A percentile compares a stretch with the other conserved stretches of the same genome.
These are phyloP conservation scores for Triticum timopheevii DNA, from an alignment of 176 grass and related monocot genomes.

Conservation along the genomic window DNA sequence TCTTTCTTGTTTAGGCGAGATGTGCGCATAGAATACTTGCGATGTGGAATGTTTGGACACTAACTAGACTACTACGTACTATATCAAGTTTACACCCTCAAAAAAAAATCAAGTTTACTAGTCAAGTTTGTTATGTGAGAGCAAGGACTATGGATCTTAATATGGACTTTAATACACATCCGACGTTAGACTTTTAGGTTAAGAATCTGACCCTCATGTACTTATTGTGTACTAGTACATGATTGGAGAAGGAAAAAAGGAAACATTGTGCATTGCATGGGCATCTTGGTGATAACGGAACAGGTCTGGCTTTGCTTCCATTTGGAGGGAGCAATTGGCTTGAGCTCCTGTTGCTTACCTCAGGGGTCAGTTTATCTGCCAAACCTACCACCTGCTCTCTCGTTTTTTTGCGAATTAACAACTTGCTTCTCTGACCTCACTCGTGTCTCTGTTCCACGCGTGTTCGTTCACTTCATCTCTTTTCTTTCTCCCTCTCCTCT, in stretches of 20 bases:
- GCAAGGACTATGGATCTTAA: background rate
- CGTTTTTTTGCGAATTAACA: background rate
- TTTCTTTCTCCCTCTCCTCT: background rate
- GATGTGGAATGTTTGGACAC: too few relatives aligned
- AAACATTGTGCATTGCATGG: background rate
- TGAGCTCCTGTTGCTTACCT: background rate
- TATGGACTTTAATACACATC: too few relatives aligned
- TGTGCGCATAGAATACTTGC: too few relatives aligned
- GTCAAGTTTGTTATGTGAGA: background rate
- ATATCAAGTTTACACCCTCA: too few relatives aligned
- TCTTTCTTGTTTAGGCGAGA: too few relatives aligned
- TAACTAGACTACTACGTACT: too few relatives aligned
- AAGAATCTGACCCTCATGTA: too few relatives aligned
- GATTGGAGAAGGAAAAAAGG: background rate
- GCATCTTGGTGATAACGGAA: background rate
- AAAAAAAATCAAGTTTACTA: background rate
- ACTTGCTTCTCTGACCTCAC: constrained; percentile 15
- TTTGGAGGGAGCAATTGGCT: background rate
- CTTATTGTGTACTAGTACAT: too few relatives aligned
- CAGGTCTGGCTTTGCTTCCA: constrained; percentile 41
- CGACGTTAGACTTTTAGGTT: too few relatives aligned
- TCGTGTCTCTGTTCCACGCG: background rate
- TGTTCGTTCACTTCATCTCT: background rate
- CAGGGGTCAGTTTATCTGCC: background rate
- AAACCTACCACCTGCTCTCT: too few relatives aligned